Base-by-base conservation (phyloP, 2,329 filamentous ascomycete species). In the Thielaviopsis euricoi region DNA sequence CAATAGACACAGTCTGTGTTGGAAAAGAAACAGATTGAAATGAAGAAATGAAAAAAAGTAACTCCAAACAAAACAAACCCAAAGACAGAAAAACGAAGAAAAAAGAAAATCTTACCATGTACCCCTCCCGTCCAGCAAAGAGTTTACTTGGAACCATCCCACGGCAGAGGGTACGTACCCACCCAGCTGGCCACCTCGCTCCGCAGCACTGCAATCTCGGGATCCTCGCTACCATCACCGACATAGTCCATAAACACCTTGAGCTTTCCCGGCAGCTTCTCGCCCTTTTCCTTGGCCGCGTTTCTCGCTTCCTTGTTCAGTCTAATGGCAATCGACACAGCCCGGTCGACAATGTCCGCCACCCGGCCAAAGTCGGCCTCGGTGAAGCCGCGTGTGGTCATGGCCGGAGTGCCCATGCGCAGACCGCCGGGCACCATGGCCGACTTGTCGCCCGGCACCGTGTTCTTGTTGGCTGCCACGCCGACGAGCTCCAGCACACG, bases 401-500 rank as follows among this genome's bases (percentile, higher is more conserved):
- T 98, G 64, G 93, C 93, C 0, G 93, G 93, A 0, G 91, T 93
- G 58, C 93, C 93, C 73, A 98, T 90, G 64, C 93, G 85, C 63
- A 98, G 78, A 62, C 93, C 93, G 64, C 91, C 91, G 15, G 93
- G 93, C 63, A 91, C 88, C 67, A 98, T 80, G 1, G 93, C 93
- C 0, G 89, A 95, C 68, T 85, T 88, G 73, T 98, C 93, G 50
- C 91, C 93, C 1, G 93, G 93, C 0, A 96, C 91, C 7, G 93
- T 96, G 75, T 98, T 98, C 80, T 98, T 98, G 79, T 98, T 98
- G 69, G 87, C 86, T n/a, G 93, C 93, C 56, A 97, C 91, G 65
- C 91, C 91, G 63, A 94, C 89, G 52, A 95, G 81, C 70, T 96
- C 90, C 23, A 96, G 79, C 17, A 95, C 83, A 52, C 89, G 84